Base-by-base conservation (phyloP, 257 asterid genomes). In the Galeopsis tetrahit region DNA sequence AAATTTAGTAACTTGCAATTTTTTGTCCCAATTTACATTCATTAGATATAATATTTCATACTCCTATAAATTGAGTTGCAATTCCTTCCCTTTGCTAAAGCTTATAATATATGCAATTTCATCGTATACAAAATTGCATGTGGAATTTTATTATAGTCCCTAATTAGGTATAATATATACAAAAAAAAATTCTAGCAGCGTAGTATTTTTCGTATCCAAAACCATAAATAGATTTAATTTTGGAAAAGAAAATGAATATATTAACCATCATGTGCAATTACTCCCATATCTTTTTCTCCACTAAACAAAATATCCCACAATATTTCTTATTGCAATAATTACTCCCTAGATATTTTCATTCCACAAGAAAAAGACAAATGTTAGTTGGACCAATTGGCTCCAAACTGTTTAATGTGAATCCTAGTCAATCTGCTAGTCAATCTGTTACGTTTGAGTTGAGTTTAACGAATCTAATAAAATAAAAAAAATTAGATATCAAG, bases 341-440 rank as follows among this genome's bases (percentile, higher is more conserved):
- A 49, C 28, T 49, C 14, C n/a, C 1, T 5, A 49, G 56, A 49
- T 49, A 49, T 49, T 49, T 49, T 49, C 56, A n/a, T 4, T 49
- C 56, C 56, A 49, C 56, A 28, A 49, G 56, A 7, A 49, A 49
- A 49, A 49, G 56, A 49, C 56, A 49, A 49, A 49, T 49, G 9
- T 49, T 49, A n/a, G 56, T 49, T 15, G 56, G 56, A 14, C 31
- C n/a, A 49, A 49, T 49, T 4, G 14, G 56, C 28, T n/a, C 31
- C 3, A 49, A 48, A 49, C 5, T 49, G 28, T 9, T 49, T 14
- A 8, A 4, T 14, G 8, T 49, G 28, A 49, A n/a, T 4, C 1
- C 3, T 42, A 13, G 13, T 9, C 8, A 42, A 42, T 42, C 11
- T 42, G 48, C 13, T n/a, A n/a, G n/a, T n/a, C n/a, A n/a, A n/a